Evolutionary conservation across 2,329 filamentous ascomycete genomes (phyloP).

Genomic region (Lachnellula suecica): DNA sequence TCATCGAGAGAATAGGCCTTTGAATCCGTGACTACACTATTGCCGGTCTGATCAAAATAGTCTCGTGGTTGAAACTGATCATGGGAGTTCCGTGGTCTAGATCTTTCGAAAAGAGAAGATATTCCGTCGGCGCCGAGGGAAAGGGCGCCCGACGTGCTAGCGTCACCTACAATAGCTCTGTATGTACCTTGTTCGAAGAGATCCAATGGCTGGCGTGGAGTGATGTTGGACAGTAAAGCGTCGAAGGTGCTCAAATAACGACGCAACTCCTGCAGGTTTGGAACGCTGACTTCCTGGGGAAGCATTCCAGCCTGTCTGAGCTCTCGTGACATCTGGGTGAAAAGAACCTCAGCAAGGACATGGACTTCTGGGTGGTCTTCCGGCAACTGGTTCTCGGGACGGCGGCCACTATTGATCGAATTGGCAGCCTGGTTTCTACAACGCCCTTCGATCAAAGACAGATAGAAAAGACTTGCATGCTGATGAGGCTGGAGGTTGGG

Average conservation of each 20-base stretch:
- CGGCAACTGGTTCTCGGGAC: conserved; percentile 17
- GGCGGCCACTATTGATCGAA: conserved; percentile 23
- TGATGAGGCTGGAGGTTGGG: conserved; percentile 20
- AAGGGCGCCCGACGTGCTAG: not conserved
- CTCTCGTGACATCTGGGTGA: conserved; percentile 22
- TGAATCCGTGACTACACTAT: not conserved
- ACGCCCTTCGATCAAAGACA: conserved; percentile 31
- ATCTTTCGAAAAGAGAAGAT: conserved; percentile 9
- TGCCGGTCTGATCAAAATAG: not conserved
- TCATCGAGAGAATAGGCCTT: not conserved
- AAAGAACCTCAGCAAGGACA: conserved; percentile 22
- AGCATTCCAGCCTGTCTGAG: conserved; percentile 26
- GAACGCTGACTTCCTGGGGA: conserved; percentile 21
- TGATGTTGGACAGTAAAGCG: conserved; percentile 23
- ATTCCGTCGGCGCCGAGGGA: not conserved
- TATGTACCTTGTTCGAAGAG: conserved; percentile 1
- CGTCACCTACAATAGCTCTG: conserved; percentile 4
- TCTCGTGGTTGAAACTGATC: not conserved
- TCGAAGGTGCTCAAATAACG: conserved; percentile 28
- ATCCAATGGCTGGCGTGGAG: conserved; percentile 10
- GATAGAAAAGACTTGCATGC: conserved; percentile 26
- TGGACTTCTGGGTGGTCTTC: conserved; percentile 28
- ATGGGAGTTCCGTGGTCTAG: not conserved
- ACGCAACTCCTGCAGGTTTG: conserved; percentile 18
- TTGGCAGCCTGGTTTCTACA: conserved; percentile 29